These are phyloP conservation scores for Theileria equi DNA, from an alignment of 169 alveolate genomes.

Conservation along the genomic window DNA sequence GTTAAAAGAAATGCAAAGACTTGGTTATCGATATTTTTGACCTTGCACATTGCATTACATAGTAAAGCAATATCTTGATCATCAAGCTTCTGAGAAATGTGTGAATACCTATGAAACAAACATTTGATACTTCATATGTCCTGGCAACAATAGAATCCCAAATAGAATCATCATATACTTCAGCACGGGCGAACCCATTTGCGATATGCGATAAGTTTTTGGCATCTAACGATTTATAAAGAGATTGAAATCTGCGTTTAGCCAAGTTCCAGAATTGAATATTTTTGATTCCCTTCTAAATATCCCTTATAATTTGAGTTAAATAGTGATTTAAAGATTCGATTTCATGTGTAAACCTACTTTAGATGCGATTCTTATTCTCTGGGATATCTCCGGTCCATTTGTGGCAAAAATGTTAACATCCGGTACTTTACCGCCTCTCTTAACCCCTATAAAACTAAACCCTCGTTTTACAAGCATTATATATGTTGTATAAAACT, in stretches of 20 bases:
- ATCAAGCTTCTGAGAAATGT: conserved; percentile 2
- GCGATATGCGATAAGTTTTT: conserved; percentile 35
- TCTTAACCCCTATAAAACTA: conserved; percentile 28
- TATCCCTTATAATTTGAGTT: background rate
- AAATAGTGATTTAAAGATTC: background rate
- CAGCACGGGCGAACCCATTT: conserved; percentile 51
- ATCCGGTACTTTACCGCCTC: conserved; percentile 16
- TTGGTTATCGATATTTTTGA: background rate
- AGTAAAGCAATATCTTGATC: conserved; percentile 29
- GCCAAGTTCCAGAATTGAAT: conserved; percentile 40
- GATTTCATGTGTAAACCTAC: conserved; percentile 5
- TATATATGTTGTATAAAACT: background rate
- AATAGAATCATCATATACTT: conserved; percentile 6
- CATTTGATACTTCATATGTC: conserved; percentile 22
- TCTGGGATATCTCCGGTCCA: conserved; percentile 48
- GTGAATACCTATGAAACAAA: background rate
- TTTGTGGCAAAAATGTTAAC: conserved; percentile 27
- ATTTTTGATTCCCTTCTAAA: conserved; percentile 26
- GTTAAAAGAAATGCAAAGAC: background rate
- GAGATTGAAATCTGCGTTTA: conserved; percentile 16
- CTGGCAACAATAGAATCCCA: conserved; percentile 45
- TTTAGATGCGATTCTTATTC: conserved; percentile 38
- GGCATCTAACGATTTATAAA: conserved; percentile 8
- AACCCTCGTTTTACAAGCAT: conserved; percentile 41
- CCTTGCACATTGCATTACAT: conserved; percentile 52